Base-by-base conservation (phyloP, 140 eudicot species). In the Stevia rebaudiana region DNA sequence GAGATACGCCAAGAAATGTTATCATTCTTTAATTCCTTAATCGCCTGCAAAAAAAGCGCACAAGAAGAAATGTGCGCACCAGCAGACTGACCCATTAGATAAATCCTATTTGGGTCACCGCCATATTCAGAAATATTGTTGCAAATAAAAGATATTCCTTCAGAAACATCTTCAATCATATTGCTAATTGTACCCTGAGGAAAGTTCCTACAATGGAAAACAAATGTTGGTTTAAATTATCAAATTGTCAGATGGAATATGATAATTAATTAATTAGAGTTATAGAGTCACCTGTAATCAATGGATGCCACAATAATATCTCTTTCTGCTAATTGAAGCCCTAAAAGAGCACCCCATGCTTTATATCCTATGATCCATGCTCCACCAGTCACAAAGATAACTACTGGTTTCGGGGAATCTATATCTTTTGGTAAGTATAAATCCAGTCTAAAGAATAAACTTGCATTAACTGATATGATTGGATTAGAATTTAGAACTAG, bases 291-390 rank as follows among this genome's bases (percentile, higher is more conserved):
- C 98, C 98, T 91, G 85, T 91, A 91, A 71, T 91, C 98, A 53
- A 91, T 63, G 63, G 88, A 91, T 46, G 98, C 95, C 52, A 91
- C 96, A 11, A 91, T 81, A 64, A 91, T 87, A 56, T 82, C 95
- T 54, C 95, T 78, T 78, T 91, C 89, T 21, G 95, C 88, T 63
- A 91, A 83, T 13, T 87, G 98, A 69, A 70, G 74, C 53, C 95
- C 98, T 17, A 91, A 86, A 62, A 91, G 79, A 23, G 98, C 80
- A 67, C 98, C 98, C 98, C 95, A 84, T 71, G 86, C 98, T 79
- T 87, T 91, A 63, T 91, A 91, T 95, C 98, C 98, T 63, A 91
- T 87, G 78, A 85, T 91, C 98, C 98, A 91, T 35, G 98, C 98
- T 50, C 98, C 98, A 55, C 98, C 98, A 54, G 98, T 91, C 46